Base-by-base conservation (phyloP, 139 green algal genomes). In the Chlorella sp. region DNA sequence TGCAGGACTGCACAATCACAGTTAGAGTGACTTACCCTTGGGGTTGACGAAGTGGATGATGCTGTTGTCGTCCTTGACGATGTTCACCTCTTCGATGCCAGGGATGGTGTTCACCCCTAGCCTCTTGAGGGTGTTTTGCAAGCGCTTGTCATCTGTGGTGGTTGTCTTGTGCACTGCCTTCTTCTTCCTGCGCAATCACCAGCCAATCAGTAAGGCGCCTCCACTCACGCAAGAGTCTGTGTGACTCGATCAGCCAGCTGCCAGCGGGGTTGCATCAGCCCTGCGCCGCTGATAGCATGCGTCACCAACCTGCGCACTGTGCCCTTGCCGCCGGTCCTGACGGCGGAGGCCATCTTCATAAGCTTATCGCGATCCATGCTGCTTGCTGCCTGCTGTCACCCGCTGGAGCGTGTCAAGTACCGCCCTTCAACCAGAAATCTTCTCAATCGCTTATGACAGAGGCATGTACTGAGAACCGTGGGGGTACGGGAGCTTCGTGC, bases 71-170 rank as follows among this genome's bases (percentile, higher is more conserved):
- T 88, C 87, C 82, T 96, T 90, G 84, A 99, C 96, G 72, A 99
- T 94, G 85, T 98, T 96, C 27, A 99, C 96, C 84, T 99, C 96
- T 85, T 99, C 96, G 69, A 99, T 99, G 73, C 93, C 96, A 31
- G 95, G 94, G 72, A 99, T 99, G 71, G 91, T 95, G 86, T 98
- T 99, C 64, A 99, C 94, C n/a, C 94, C 95, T 36, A 99, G 81
- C 31, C 94, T 84, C 87, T 99, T 99, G 2, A 99, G 87, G 1
- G 92, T 97, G 87, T 83, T 93, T 78, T 99, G 94, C 50, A 99
- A 83, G 61, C 90, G 83, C 88, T 99, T 99, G 85, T 99, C 96
- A 79, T 99, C 95, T 35, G 92, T 97, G 36, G 86, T 85, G 3
- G 88, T 93, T 6, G 93, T 93, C 85, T 98, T 98, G 89, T 99